Evolutionary conservation across 495 filamentous ascomycete genomes (phyloP), one percentile per base, ranked within the genome.

Genomic region (Talaromyces liani): DNA sequence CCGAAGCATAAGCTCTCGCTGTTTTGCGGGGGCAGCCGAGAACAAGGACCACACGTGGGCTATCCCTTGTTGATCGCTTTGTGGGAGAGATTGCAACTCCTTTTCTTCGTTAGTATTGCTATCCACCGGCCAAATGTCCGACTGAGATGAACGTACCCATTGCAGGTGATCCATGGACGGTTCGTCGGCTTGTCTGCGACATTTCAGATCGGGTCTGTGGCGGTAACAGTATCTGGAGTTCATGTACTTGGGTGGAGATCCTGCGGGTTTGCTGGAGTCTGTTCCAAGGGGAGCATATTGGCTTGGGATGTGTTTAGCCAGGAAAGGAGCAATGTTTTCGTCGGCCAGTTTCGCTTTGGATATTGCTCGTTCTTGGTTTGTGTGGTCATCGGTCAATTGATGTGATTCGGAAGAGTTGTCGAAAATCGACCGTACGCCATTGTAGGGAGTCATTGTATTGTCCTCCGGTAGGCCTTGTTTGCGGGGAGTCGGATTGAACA

Each of bases 201-300:
- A 99, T 77, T 97, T 97, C 31, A 93, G 85, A 70, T 98, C 95
- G 22, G 94, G 95, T 53, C 90, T 84, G 72, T 99, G 94, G 33
- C 94, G 87, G 74, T 99, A 98, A 74, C 94, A 99, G 77, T 91
- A 98, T 72, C 89, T 92, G 56, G 91, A 94, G 71, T 94, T 97
- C 34, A 68, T 70, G 18, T 68, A 75, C 65, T 73, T 79, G 58
- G 76, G 70, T 5, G 74, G 70, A 20, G 53, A 25, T 75, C 70
- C 20, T 69, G 61, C 4, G 70, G 68, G n/a, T 68, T 60, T 3
- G 67, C 70, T 25, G 68, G 68, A 36, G 68, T 70, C 49, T 66
- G 79, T 72, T 65, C 86, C 84, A 58, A 87, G 74, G 2, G 88
- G 88, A 3, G 89, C 89, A 73, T 96, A 95, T 70, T 92, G 84